Conservation (phyloP, 768 basidiomycete genomes). For the Postia placenta region DNA sequence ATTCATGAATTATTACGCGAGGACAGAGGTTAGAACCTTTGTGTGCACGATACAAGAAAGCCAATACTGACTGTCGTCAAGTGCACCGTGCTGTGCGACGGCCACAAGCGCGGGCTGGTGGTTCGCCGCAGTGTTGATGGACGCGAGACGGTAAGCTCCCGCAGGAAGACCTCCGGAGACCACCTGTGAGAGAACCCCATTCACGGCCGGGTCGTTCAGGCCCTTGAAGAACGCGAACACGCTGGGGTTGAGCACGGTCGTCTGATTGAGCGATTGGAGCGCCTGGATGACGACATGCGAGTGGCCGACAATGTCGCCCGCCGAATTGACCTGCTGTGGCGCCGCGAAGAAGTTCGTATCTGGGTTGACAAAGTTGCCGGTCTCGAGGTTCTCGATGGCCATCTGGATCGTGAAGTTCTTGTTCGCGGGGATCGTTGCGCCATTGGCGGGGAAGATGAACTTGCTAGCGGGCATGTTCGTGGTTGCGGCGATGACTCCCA, state of each 20-base stretch:
- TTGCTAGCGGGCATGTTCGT: conserved; percentile 50
- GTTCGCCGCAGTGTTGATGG: conserved; percentile 42
- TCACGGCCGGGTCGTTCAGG: conserved; percentile 35
- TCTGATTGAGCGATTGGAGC: conserved; percentile 35
- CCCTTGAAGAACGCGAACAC: conserved; percentile 65
- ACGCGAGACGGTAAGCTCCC: conserved; percentile 35
- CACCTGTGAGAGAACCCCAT: conserved; percentile 33
- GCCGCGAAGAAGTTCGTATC: conserved; percentile 45
- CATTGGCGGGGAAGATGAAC: conserved; percentile 45
- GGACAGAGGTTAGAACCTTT: conserved; percentile 23
- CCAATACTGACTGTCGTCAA: conserved; percentile 31
- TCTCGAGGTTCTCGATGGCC: conserved; percentile 36
- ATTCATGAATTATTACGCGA: conserved; percentile 22
- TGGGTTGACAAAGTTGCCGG: conserved; percentile 58
- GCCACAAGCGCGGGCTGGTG: conserved; percentile 34
- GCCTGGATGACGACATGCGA: conserved; percentile 49
- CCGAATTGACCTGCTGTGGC: conserved; percentile 44
- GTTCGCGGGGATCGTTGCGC: conserved; percentile 38
- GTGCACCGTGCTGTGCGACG: conserved; percentile 35
- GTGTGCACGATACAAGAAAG: conserved; percentile 34
- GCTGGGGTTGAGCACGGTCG: conserved; percentile 38
- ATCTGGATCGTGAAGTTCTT: conserved; percentile 49
- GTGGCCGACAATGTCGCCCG: conserved; percentile 45
- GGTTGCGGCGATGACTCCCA: conserved; percentile 51
- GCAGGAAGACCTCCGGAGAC: conserved; percentile 38